Percentiles rank a stretch among this genome's conserved stretches.
These are phyloP conservation scores for Calvatia gigantea DNA, from an alignment of 768 basidiomycete species.

Conservation along the genomic window DNA sequence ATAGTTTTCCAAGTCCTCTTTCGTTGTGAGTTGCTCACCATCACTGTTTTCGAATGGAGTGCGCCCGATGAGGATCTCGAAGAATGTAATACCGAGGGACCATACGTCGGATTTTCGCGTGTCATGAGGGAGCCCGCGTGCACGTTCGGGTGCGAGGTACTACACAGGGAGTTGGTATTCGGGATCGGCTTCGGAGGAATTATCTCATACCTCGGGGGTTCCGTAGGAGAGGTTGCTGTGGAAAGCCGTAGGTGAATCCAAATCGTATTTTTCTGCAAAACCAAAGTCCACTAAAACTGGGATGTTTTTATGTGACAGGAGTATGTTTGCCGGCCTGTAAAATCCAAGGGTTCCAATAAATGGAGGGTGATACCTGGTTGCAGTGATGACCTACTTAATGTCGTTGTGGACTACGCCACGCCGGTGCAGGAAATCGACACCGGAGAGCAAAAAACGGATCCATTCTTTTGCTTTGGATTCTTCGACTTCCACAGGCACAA, in stretches of 20 bases:
- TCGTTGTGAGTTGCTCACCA: conserved; percentile 72
- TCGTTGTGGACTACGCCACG: conserved; percentile 90
- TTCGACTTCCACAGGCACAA: conserved; percentile 85
- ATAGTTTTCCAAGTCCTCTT: conserved; percentile 82
- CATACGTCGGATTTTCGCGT: conserved; percentile 89
- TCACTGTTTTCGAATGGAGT: conserved; percentile 89
- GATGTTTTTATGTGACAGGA: conserved; percentile 72
- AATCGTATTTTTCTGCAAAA: conserved; percentile 86
- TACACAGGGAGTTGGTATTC: conserved; percentile 25
- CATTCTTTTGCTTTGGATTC: conserved; percentile 75
- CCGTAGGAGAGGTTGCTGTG: conserved; percentile 83
- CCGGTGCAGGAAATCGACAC: conserved; percentile 78
- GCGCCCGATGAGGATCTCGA: conserved; percentile 88
- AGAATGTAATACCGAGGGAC: conserved; percentile 88
- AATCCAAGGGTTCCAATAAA: not conserved
- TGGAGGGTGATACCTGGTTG: not conserved
- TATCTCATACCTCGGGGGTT: conserved; percentile 73
- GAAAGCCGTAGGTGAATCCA: conserved; percentile 61
- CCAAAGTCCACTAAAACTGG: conserved; percentile 96
- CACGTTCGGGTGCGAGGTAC: conserved; percentile 93
- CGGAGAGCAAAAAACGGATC: conserved; percentile 81
- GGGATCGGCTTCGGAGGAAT: not conserved
- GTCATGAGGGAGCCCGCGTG: conserved; percentile 85
- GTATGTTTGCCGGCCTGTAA: conserved; percentile 85
- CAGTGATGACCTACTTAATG: conserved; percentile 67